Evolutionary conservation across 2,329 filamentous ascomycete species (phyloP).

Genomic region (Ophiostoma sp.): DNA sequence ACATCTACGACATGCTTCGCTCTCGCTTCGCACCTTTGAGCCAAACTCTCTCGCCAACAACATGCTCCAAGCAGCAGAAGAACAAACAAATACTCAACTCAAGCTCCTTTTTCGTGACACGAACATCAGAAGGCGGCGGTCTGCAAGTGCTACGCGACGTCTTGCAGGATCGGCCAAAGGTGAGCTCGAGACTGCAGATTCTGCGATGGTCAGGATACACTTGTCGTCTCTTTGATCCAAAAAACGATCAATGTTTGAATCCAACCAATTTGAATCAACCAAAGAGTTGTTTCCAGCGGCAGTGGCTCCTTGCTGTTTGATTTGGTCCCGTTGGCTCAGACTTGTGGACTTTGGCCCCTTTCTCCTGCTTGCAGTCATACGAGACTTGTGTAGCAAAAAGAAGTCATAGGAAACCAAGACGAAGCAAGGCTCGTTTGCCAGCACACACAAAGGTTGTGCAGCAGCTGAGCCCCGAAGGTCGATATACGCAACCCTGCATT

Average conservation of each 20-base stretch:
- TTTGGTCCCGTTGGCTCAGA: neutral
- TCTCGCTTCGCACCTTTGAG: neutral
- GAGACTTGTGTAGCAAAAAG: neutral
- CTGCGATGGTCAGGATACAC: neutral
- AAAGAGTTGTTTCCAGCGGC: neutral
- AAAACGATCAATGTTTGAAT: neutral
- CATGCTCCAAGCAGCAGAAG: neutral
- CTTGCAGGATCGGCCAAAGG: slow-evolving; percentile 24
- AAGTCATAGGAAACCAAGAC: slow-evolving; percentile 9
- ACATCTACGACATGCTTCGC: neutral
- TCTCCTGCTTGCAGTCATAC: neutral
- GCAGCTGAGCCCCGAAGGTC: slow-evolving; percentile 20
- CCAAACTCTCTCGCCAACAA: neutral
- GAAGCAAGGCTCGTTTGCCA: slow-evolving; percentile 7
- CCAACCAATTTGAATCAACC: too few relatives aligned
- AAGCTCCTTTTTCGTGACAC: neutral
- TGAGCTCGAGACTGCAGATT: neutral
- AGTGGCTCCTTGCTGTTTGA: neutral
- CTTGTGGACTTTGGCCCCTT: neutral
- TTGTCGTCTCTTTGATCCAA: neutral
- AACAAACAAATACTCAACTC: neutral
- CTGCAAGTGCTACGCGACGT: slow-evolving; percentile 22
- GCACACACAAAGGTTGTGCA: slow-evolving; percentile 18
- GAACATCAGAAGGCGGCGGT: neutral
- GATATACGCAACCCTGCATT: neutral